Conservation (phyloP, 1,139 yeast genomes). For the Lodderomyces oxycetoniae region DNA sequence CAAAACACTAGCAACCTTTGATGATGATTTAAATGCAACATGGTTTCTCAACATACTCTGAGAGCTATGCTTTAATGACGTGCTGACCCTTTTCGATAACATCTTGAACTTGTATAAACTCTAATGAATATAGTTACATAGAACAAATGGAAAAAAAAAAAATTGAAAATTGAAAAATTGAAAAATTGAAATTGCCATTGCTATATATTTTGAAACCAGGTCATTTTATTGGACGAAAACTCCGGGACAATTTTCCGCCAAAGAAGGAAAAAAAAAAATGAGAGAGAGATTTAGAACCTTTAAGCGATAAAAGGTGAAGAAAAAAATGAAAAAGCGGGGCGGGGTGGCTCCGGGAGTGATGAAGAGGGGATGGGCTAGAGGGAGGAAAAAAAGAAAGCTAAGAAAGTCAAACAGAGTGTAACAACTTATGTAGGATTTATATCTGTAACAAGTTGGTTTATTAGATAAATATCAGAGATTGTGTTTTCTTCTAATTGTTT, state of each 20-base stretch:
- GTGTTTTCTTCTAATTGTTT: no score
- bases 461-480: no score
- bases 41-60: conserved; percentile 6
- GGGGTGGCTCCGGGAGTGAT: no score
- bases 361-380: no score
- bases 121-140: not conserved
- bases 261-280: no score
- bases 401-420: no score
- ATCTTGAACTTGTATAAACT: conserved; percentile 7
- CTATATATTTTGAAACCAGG: not conserved
- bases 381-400: no score
- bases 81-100: conserved; percentile 17
- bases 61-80: conserved; percentile 15
- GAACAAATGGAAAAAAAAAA: not conserved
- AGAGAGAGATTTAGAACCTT: no score
- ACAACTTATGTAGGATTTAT: no score
- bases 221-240: not conserved
- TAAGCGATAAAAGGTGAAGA: no score
- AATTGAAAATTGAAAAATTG: not conserved
- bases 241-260: not conserved
- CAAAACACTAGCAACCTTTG: conserved; percentile 11
- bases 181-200: not conserved
- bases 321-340: no score
- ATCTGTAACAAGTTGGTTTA: no score
- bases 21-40: conserved; percentile 7